These are phyloP conservation scores for Fusarium coffeatum DNA, from an alignment of 2,329 filamentous ascomycete species.

Conservation along the genomic window DNA sequence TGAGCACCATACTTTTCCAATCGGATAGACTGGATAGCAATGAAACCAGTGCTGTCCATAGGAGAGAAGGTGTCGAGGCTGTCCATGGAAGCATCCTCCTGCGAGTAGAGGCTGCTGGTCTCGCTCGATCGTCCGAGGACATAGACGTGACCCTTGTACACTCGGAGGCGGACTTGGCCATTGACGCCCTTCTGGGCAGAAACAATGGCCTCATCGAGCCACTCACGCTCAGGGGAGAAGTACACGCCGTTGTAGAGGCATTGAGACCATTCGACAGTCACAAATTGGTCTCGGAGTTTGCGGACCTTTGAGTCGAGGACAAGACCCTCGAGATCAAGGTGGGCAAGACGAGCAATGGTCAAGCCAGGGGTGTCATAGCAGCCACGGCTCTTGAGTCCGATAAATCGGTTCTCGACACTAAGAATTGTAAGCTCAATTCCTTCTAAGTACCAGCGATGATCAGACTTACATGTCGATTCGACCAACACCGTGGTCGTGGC, in stretches of 20 bases:
- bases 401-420: slow-evolving; percentile 59
- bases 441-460: too few relatives aligned
- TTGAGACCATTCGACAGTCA: slow-evolving; percentile 59
- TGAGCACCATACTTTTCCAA: slow-evolving; percentile 60
- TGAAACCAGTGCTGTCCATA: slow-evolving; percentile 76
- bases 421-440: neutral
- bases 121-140: slow-evolving; percentile 60
- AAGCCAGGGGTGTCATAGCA: slow-evolving; percentile 30
- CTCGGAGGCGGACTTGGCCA: slow-evolving; percentile 53
- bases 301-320: slow-evolving; percentile 66
- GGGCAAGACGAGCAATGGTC: slow-evolving; percentile 46
- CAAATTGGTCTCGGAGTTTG: slow-evolving; percentile 64
- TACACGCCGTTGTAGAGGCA: slow-evolving; percentile 62
- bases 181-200: slow-evolving; percentile 63
- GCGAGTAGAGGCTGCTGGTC: slow-evolving; percentile 63
- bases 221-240: slow-evolving; percentile 64
- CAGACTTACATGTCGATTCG: slow-evolving; percentile 63
- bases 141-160: slow-evolving; percentile 63
- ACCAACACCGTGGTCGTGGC: slow-evolving; percentile 72
- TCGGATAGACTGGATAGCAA: slow-evolving; percentile 55
- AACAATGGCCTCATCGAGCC: slow-evolving; percentile 58
- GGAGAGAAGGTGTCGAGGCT: slow-evolving; percentile 70
- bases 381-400: slow-evolving; percentile 57
- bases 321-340: slow-evolving; percentile 64
- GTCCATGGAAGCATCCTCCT: slow-evolving; percentile 62